These are phyloP conservation scores for Cladosporium sp. DNA, from an alignment of 2,329 filamentous ascomycete genomes.

Conservation along the genomic window DNA sequence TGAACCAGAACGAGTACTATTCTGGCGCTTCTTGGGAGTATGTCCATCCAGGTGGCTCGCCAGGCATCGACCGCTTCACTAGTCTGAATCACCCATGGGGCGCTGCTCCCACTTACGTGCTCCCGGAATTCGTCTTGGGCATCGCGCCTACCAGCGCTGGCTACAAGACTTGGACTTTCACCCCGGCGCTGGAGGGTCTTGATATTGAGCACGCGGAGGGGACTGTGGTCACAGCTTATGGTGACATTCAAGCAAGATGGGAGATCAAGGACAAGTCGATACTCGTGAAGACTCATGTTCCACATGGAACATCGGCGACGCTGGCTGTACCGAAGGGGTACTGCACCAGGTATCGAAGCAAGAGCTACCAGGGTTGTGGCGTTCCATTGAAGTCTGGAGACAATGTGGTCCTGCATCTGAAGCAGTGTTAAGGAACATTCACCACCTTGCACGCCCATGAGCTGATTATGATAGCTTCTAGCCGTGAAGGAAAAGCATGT, in stretches of 20 bases:
- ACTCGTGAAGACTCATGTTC: background rate
- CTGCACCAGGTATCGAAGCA: background rate
- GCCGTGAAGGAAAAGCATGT: background rate
- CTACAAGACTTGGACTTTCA: conserved; percentile 27
- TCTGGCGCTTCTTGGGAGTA: conserved; percentile 47
- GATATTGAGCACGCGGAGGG: conserved; percentile 26
- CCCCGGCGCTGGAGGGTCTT: conserved; percentile 26
- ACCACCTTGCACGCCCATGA: background rate
- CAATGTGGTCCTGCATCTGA: background rate
- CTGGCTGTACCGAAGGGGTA: conserved; percentile 3
- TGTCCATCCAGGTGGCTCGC: conserved; percentile 35
- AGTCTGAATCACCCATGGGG: conserved; percentile 44
- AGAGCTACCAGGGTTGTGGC: background rate
- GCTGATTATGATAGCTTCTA: background rate
- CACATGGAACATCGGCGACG: background rate
- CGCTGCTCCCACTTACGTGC: conserved; percentile 42
- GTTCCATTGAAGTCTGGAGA: background rate
- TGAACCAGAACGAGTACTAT: conserved; percentile 32
- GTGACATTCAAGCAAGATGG: conserved; percentile 22
- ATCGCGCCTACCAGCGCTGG: conserved; percentile 24
- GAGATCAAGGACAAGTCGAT: conserved; percentile 14
- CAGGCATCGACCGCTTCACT: conserved; percentile 42
- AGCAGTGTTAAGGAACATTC: background rate
- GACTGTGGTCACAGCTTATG: conserved; percentile 27
- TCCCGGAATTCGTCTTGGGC: conserved; percentile 36